Evolutionary conservation across 202 grass and related monocot species (phyloP).

Genomic region (Brachypodium distachyon): DNA sequence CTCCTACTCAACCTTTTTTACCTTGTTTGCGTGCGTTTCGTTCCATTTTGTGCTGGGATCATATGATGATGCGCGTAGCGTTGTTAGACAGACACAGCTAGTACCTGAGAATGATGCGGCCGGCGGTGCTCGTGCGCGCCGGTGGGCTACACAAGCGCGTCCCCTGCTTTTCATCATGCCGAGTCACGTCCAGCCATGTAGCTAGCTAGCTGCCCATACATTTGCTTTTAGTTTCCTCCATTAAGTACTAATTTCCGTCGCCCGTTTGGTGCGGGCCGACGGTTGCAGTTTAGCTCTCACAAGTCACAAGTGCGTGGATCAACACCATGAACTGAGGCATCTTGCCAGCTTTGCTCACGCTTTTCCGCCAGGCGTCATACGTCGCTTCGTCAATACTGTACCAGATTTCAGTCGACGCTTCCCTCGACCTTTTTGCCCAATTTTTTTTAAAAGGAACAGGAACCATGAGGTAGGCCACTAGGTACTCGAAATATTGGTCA

Average conservation of each 20-base stretch:
- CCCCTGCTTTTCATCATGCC: neutral
- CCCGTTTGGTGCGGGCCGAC: neutral
- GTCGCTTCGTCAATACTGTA: too few relatives aligned
- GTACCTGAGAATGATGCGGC: neutral
- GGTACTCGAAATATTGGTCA: too few relatives aligned
- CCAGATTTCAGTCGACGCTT: too few relatives aligned
- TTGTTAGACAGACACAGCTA: too few relatives aligned
- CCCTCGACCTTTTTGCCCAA: too few relatives aligned
- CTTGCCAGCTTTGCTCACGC: neutral
- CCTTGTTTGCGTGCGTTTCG: neutral
- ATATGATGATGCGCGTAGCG: neutral
- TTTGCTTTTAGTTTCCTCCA: slow-evolving; percentile 5
- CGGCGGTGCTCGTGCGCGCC: neutral
- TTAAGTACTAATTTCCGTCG: neutral
- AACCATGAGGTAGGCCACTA: too few relatives aligned
- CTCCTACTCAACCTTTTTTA: too few relatives aligned
- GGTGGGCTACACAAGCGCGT: neutral
- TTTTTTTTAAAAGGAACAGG: too few relatives aligned
- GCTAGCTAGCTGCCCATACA: neutral
- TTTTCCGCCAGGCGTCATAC: too few relatives aligned
- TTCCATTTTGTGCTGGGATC: neutral
- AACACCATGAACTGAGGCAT: neutral
- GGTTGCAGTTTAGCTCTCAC: slow-evolving; percentile 8
- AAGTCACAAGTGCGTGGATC: slow-evolving; percentile 1
- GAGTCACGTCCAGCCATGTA: neutral